phyloP scores from a whole-genome alignment of 176 grass and related monocot genomes.

The Rhynchospora pubera region DNA sequence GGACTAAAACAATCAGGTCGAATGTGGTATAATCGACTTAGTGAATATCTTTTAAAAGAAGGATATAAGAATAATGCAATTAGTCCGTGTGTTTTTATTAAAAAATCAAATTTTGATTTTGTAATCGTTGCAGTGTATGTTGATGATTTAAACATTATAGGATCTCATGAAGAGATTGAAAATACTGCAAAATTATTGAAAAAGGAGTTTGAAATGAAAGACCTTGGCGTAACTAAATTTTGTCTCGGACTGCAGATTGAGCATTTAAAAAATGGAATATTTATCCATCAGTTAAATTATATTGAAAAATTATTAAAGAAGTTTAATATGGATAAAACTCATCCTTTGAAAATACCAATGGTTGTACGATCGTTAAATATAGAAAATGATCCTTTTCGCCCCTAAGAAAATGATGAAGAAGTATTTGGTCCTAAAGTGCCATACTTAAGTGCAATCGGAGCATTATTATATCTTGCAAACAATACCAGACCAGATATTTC shows the following conservation, averaged over 20 bases:
- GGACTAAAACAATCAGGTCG: no score
- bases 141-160: no score
- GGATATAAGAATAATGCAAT: not conserved
- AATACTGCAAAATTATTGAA: not conserved
- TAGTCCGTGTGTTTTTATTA: not conserved
- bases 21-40: no score
- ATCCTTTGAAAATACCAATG: no score
- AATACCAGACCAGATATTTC: no score
- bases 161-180: no score
- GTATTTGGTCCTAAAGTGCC: not conserved
- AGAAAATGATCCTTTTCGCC: not conserved
- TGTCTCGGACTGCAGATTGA: not conserved
- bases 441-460: not conserved
- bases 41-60: not conserved
- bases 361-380: not conserved
- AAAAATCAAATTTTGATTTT: not conserved
- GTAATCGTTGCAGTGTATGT: no score
- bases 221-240: not conserved
- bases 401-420: not conserved
- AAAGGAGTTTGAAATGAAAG: constrained; percentile 1
- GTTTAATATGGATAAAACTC: no score
- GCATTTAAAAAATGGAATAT: not conserved
- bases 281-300: not conserved
- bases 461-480: no score
- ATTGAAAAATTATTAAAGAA: not conserved